phyloP scores from a whole-genome alignment of 495 filamentous ascomycete genomes.

The Penicillium taxi region DNA sequence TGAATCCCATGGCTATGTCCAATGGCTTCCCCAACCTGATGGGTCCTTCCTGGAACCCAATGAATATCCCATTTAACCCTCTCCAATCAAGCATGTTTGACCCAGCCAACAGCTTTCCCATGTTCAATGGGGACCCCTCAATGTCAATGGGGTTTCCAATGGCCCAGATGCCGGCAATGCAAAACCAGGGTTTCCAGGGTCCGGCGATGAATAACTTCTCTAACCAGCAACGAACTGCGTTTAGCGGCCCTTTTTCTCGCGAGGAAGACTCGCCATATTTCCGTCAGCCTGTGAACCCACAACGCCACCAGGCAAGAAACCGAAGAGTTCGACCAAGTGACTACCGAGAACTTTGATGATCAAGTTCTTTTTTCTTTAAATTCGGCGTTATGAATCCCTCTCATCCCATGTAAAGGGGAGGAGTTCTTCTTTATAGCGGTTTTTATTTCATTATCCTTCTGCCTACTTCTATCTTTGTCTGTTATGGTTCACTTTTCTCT shows the following conservation, averaged over 20 bases:
- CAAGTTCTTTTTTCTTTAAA: not conserved
- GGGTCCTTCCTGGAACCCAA: constrained; percentile 38
- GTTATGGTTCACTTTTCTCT: no score
- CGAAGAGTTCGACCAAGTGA: constrained; percentile 77
- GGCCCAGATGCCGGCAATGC: constrained; percentile 26
- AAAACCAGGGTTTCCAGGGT: constrained; percentile 28
- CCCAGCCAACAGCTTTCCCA: constrained; percentile 29
- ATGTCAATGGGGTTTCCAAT: constrained; percentile 30
- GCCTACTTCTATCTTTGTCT: not conserved
- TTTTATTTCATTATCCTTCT: no score
- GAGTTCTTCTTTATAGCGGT: no score
- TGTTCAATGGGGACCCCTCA: constrained; percentile 38
- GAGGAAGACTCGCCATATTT: constrained; percentile 92
- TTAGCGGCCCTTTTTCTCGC: constrained; percentile 51
- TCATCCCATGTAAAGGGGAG: no score
- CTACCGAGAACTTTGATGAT: constrained; percentile 69
- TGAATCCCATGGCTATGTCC: constrained; percentile 48
- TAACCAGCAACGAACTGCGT: constrained; percentile 65
- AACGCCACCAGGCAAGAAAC: constrained; percentile 75
- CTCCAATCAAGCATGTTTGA: constrained; percentile 41
- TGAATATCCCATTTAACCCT: constrained; percentile 43
- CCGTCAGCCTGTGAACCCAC: constrained; percentile 90
- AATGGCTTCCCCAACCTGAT: constrained; percentile 39
- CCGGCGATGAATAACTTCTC: constrained; percentile 45
- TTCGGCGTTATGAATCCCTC: constrained; percentile 3